These are phyloP conservation scores for Fusarium xylarioides DNA, from an alignment of 2,329 filamentous ascomycete species.

Conservation along the genomic window DNA sequence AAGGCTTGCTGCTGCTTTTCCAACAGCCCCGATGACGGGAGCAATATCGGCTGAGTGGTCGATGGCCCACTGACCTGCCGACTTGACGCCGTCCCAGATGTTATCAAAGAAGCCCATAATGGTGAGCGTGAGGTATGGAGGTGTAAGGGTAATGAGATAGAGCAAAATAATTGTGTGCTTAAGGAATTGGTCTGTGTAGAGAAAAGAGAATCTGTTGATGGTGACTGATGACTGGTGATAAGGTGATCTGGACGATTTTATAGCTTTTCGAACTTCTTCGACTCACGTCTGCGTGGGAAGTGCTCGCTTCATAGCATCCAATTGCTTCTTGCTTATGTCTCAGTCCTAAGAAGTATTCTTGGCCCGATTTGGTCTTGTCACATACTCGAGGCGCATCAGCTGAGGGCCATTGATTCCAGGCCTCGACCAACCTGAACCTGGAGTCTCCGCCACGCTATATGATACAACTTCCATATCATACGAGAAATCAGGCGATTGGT, in stretches of 20 bases:
- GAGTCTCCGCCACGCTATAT: too few relatives aligned
- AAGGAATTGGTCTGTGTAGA: neutral
- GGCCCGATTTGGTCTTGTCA: neutral
- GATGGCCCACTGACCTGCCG: neutral
- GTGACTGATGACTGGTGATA: rapidly evolving
- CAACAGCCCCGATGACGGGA: neutral
- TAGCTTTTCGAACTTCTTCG: neutral
- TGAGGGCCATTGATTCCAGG: neutral
- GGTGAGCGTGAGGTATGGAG: neutral
- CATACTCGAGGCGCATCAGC: neutral
- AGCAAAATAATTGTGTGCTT: rapidly evolving
- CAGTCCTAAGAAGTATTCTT: neutral
- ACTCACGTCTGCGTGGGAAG: rapidly evolving
- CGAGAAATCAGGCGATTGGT: too few relatives aligned
- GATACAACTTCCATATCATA: too few relatives aligned
- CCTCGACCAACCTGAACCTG: too few relatives aligned
- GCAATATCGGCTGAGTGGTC: neutral
- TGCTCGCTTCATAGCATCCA: rapidly evolving
- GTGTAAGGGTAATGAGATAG: neutral
- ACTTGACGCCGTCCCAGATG: neutral
- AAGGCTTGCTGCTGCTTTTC: neutral
- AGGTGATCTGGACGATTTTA: too few relatives aligned
- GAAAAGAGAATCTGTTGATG: neutral
- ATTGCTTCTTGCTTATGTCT: too few relatives aligned
- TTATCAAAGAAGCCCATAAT: neutral